Evolutionary conservation across 1,139 yeast genomes (phyloP).

Genomic region (Blastobotrys serpentis): DNA sequence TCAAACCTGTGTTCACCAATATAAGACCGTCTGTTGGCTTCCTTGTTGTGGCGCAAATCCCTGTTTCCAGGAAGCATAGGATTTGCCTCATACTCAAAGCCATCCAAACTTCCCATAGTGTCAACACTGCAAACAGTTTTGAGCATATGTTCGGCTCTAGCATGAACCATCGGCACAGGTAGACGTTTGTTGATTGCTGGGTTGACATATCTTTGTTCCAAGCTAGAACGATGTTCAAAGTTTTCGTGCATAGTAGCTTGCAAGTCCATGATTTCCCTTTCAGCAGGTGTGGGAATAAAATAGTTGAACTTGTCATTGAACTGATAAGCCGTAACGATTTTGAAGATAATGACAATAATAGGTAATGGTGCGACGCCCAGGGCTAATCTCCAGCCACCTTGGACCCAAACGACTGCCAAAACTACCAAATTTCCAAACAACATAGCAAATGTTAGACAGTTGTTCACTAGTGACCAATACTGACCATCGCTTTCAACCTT

Average conservation of each 20-base stretch:
- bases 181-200: conserved; percentile 35
- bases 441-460: conserved; percentile 38
- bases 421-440: conserved; percentile 41
- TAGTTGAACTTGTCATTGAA: conserved; percentile 34
- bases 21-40: conserved; percentile 15
- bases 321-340: conserved; percentile 26
- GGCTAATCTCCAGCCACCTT: conserved; percentile 40
- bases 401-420: conserved; percentile 42
- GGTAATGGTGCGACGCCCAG: conserved; percentile 38
- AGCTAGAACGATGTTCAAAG: conserved; percentile 19
- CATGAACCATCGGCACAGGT: conserved; percentile 40
- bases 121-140: conserved; percentile 25
- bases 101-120: conserved; percentile 16
- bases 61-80: conserved; percentile 19
- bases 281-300: conserved; percentile 33
- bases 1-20: conserved; percentile 28
- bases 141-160: conserved; percentile 31
- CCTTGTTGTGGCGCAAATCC: conserved; percentile 2
- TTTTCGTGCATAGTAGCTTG: conserved; percentile 17
- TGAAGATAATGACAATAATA: conserved; percentile 34
- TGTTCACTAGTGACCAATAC: conserved; percentile 42
- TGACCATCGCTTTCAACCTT: conserved; percentile 43
- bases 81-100: conserved; percentile 19
- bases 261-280: conserved; percentile 26
- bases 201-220: conserved; percentile 35